Conservation (phyloP, 345 rosid genomes). For the Corymbia maculata region DNA sequence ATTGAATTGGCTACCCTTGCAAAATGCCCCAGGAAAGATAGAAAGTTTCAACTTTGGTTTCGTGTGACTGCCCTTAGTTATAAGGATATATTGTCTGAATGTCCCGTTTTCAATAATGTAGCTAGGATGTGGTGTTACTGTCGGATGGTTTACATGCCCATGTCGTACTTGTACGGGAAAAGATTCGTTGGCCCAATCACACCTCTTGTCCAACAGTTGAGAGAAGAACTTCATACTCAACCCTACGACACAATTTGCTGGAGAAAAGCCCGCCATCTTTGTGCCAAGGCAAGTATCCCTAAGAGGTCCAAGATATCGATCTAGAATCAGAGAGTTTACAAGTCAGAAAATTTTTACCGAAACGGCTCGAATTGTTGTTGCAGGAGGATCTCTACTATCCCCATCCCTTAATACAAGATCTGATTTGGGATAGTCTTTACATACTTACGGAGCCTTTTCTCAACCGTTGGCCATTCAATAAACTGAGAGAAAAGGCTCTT, state of each 20-base stretch:
- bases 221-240: conserved; percentile 14
- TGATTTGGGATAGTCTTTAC: conserved; percentile 29
- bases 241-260: conserved; percentile 13
- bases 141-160: conserved; percentile 22
- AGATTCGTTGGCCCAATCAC: conserved; percentile 28
- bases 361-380: not conserved
- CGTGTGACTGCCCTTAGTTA: not conserved
- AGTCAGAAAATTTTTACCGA: not conserved
- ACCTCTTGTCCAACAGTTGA: conserved; percentile 12
- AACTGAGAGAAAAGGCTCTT: conserved; percentile 22
- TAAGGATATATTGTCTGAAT: not conserved
- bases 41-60: not conserved
- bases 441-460: conserved; percentile 24
- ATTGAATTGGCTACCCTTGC: not conserved
- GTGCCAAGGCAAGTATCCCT: not conserved
- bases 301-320: not conserved
- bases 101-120: not conserved
- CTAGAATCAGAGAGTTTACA: not conserved
- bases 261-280: conserved; percentile 12
- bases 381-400: conserved; percentile 39
- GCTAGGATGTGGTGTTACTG: conserved; percentile 28
- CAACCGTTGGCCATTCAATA: conserved; percentile 28
- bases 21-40: not conserved
- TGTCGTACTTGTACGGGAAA: conserved; percentile 21
- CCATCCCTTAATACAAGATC: conserved; percentile 23